Conservation (phyloP, 768 basidiomycete genomes). For the Lepiota venenata region DNA sequence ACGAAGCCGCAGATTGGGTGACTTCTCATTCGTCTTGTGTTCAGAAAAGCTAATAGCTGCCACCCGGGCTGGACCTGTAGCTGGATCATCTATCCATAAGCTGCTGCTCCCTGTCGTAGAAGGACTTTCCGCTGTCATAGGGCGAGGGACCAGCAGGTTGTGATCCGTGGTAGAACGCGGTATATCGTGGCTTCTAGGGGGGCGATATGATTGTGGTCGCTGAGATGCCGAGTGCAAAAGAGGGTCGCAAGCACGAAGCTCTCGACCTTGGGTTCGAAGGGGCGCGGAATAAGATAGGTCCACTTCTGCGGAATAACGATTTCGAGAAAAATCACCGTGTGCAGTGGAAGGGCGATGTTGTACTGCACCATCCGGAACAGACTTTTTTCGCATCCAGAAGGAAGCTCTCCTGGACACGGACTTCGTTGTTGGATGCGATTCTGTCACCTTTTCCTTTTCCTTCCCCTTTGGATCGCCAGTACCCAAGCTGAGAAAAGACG, state of each 20-base stretch:
- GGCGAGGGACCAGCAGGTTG: constrained; percentile 18
- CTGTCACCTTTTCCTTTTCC: constrained; percentile 34
- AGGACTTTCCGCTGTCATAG: constrained; percentile 9
- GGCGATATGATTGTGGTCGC: constrained; percentile 1
- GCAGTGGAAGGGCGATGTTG: constrained; percentile 1
- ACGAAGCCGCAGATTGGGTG: constrained; percentile 26
- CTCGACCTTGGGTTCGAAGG: neutral
- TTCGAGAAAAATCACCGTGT: constrained; percentile 1
- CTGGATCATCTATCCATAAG: neutral
- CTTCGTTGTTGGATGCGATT: constrained; percentile 30
- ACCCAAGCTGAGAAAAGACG: constrained; percentile 34
- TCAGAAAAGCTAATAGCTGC: constrained; percentile 1
- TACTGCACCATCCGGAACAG: neutral
- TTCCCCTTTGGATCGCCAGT: constrained; percentile 41
- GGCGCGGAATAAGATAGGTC: neutral
- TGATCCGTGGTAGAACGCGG: neutral
- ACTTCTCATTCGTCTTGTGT: constrained; percentile 15
- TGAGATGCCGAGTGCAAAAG: neutral
- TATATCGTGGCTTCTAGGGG: neutral
- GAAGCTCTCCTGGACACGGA: constrained; percentile 55
- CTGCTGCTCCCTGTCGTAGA: neutral
- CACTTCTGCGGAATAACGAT: neutral
- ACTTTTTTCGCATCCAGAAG: constrained; percentile 61
- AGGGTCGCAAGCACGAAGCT: constrained; percentile 8
- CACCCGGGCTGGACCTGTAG: constrained; percentile 9